Percentiles rank a stretch among this genome's conserved stretches.
These are phyloP conservation scores for Pulveroboletus sp. DNA, from an alignment of 768 basidiomycete genomes.

Conservation along the genomic window DNA sequence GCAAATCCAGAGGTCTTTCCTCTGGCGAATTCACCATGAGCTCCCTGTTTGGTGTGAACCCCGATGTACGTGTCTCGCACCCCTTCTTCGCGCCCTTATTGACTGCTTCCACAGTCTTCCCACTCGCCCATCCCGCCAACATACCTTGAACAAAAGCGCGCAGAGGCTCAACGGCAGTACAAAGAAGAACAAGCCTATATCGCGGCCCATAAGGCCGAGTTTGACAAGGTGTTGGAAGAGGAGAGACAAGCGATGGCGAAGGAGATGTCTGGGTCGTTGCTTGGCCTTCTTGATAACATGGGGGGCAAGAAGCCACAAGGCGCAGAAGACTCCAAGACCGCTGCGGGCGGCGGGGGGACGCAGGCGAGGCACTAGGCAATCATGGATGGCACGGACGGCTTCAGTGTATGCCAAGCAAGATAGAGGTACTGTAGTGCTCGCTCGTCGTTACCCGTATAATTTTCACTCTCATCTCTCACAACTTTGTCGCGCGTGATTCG, in stretches of 20 bases:
- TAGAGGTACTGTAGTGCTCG: slow-evolving; percentile 11
- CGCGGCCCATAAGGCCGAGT: slow-evolving; percentile 44
- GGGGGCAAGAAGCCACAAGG: slow-evolving; percentile 20
- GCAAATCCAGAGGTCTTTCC: slow-evolving; percentile 35
- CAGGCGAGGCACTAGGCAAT: slow-evolving; percentile 5
- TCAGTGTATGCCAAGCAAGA: neutral
- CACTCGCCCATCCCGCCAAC: slow-evolving; percentile 39
- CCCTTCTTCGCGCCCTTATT: neutral
- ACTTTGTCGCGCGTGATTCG: neutral
- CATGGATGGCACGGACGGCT: neutral
- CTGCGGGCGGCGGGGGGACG: slow-evolving; percentile 8
- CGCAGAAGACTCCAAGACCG: neutral
- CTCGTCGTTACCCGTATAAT: slow-evolving; percentile 4
- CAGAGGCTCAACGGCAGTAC: slow-evolving; percentile 48
- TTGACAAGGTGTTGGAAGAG: slow-evolving; percentile 48
- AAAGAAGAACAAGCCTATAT: slow-evolving; percentile 51
- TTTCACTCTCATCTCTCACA: neutral
- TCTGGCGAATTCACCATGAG: slow-evolving; percentile 42
- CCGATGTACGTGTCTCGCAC: slow-evolving; percentile 24
- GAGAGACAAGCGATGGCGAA: slow-evolving; percentile 44
- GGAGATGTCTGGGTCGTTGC: slow-evolving; percentile 44
- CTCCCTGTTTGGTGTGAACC: slow-evolving; percentile 36
- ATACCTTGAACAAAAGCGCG: slow-evolving; percentile 49
- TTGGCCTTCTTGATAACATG: slow-evolving; percentile 26
- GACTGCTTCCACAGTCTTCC: slow-evolving; percentile 12